Evolutionary conservation across 192 early-diverging fungal genomes (phyloP).

Genomic region (Coemansia sp.): DNA sequence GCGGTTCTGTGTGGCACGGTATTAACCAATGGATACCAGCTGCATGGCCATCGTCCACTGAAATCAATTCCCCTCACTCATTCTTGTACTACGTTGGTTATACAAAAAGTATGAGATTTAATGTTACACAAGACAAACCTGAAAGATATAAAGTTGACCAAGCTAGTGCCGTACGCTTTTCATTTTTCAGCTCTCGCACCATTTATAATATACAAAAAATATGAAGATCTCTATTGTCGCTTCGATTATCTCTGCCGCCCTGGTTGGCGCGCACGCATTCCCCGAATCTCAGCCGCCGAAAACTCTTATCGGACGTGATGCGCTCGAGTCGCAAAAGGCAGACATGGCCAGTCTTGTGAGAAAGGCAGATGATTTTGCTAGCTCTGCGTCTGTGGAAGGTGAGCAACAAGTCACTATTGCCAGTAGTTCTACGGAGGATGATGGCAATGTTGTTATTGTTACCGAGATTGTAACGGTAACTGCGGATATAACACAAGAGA

Average conservation of each 20-base stretch:
- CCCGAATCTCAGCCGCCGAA: background rate
- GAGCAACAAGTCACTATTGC: background rate
- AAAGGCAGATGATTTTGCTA: background rate
- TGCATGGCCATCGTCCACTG: background rate
- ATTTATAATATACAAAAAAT: background rate
- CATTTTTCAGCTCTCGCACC: background rate
- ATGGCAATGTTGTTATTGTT: slow-evolving; percentile 16
- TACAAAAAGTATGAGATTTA: background rate
- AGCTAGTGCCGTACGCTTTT: background rate
- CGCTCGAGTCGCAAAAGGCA: slow-evolving; percentile 5
- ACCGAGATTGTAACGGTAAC: slow-evolving; percentile 35
- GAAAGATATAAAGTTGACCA: background rate
- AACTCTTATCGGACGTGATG: background rate
- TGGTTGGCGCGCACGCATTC: slow-evolving; percentile 3
- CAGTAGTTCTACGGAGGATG: background rate
- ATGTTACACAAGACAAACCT: background rate
- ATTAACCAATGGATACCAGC: background rate
- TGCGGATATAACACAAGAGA: background rate
- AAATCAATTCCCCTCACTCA: background rate
- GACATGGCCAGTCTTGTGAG: slow-evolving; percentile 5
- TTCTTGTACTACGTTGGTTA: background rate
- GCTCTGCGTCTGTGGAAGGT: background rate
- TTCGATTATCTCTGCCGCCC: slow-evolving; percentile 14
- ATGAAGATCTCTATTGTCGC: slow-evolving; percentile 27
- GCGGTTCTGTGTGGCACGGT: background rate